Percentiles rank a stretch among this genome's conserved stretches.
phyloP scores from a whole-genome alignment of 2,329 filamentous ascomycete genomes.

The Aspergillus tubingensis region DNA sequence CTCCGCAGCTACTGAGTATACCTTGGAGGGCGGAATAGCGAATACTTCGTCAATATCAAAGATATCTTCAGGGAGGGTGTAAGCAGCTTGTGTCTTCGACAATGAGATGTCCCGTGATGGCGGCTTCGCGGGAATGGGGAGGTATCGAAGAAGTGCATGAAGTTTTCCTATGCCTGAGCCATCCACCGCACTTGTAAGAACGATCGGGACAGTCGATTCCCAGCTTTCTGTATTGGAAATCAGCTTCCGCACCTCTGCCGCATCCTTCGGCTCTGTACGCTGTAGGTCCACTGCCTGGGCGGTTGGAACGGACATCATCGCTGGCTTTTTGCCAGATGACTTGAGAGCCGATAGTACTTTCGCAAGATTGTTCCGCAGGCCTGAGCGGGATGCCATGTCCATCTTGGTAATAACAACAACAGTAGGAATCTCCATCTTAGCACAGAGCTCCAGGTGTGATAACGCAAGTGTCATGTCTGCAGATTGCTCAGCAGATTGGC shows the following conservation, averaged over 20 bases:
- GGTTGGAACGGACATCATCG: slow-evolving; percentile 59
- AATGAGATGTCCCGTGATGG: slow-evolving; percentile 25
- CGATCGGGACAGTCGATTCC: slow-evolving; percentile 70
- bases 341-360: slow-evolving; percentile 79
- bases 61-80: slow-evolving; percentile 61
- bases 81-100: slow-evolving; percentile 12
- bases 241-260: slow-evolving; percentile 59
- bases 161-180: slow-evolving; percentile 78
- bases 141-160: slow-evolving; percentile 74
- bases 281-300: slow-evolving; percentile 58
- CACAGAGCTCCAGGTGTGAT: slow-evolving; percentile 80
- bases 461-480: slow-evolving; percentile 70
- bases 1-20: slow-evolving; percentile 45
- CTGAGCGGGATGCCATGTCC: slow-evolving; percentile 75
- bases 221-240: slow-evolving; percentile 46
- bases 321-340: slow-evolving; percentile 69
- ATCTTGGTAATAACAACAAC: slow-evolving; percentile 87
- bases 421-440: slow-evolving; percentile 76
- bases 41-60: slow-evolving; percentile 95
- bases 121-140: slow-evolving; percentile 65
- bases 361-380: slow-evolving; percentile 69
- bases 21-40: slow-evolving; percentile 66
- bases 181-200: slow-evolving; percentile 83
- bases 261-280: slow-evolving; percentile 58
- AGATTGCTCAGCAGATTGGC: slow-evolving; percentile 27